Conservation (phyloP, 768 basidiomycete species). For the Leccinum disarticulatum region DNA sequence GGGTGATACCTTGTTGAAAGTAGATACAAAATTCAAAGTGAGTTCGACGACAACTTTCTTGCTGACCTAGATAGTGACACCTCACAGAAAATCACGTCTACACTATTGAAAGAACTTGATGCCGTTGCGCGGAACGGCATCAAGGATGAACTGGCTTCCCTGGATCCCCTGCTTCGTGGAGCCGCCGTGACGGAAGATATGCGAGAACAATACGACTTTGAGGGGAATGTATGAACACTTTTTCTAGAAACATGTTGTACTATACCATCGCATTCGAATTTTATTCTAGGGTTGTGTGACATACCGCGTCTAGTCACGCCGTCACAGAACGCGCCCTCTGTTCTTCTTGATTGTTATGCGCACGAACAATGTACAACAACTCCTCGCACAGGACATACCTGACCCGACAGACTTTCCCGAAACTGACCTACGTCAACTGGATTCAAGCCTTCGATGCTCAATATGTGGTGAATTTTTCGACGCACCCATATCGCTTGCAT, state of each 20-base stretch:
- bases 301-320: conserved; percentile 23
- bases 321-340: conserved; percentile 17
- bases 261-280: conserved; percentile 13
- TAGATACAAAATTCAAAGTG: conserved; percentile 85
- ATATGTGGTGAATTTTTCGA: conserved; percentile 77
- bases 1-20: conserved; percentile 76
- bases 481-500: conserved; percentile 69
- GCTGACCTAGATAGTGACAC: conserved; percentile 1
- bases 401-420: conserved; percentile 74
- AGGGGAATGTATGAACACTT: conserved; percentile 35
- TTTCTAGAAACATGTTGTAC: conserved; percentile 25
- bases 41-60: conserved; percentile 19
- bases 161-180: conserved; percentile 76
- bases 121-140: conserved; percentile 77
- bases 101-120: conserved; percentile 82
- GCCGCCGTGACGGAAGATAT: conserved; percentile 39
- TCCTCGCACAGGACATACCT: conserved; percentile 39
- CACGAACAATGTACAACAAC: conserved; percentile 29
- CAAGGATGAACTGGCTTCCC: conserved; percentile 76
- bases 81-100: conserved; percentile 79
- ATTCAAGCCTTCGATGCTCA: conserved; percentile 65
- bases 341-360: conserved; percentile 17
- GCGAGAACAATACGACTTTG: conserved; percentile 45
- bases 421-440: conserved; percentile 60
- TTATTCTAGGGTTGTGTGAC: conserved; percentile 20